Evolutionary conservation across 164 flowering plant genomes (phyloP).

Genomic region (Stephania yunnanensis): DNA sequence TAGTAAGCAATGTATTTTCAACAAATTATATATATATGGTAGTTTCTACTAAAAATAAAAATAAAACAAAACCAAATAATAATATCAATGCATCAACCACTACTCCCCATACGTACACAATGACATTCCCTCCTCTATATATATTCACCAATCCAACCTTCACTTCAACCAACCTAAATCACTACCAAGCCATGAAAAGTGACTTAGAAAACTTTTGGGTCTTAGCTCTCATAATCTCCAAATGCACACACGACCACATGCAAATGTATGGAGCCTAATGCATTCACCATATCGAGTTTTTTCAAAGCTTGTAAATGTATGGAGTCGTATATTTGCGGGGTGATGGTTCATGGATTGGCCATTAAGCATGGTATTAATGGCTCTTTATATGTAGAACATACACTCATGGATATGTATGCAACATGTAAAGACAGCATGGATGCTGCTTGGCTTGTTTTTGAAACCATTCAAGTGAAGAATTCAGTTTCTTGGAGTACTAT

Average conservation of each 20-base stretch:
- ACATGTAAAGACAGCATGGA: constrained; percentile 54
- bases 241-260: no score
- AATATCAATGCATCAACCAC: no score
- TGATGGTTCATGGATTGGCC: constrained; percentile 56
- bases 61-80: no score
- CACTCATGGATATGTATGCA: constrained; percentile 73
- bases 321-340: constrained; percentile 37
- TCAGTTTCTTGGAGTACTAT: constrained; percentile 79
- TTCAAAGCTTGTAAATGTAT: constrained; percentile 72
- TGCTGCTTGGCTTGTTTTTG: constrained; percentile 50
- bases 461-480: constrained; percentile 39
- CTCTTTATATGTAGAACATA: constrained; percentile 60
- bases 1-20: neutral
- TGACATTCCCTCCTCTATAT: no score
- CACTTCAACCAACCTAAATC: no score
- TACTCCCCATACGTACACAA: no score
- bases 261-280: constrained; percentile 38
- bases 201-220: no score
- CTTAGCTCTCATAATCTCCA: no score
- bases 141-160: no score
- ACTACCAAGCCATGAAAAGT: no score
- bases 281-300: constrained; percentile 54
- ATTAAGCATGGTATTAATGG: constrained; percentile 52
- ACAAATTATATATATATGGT: no score
- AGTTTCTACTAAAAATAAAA: no score